Evolutionary conservation across 164 flowering plant genomes (phyloP).

Genomic region (Aristolochia californica): DNA sequence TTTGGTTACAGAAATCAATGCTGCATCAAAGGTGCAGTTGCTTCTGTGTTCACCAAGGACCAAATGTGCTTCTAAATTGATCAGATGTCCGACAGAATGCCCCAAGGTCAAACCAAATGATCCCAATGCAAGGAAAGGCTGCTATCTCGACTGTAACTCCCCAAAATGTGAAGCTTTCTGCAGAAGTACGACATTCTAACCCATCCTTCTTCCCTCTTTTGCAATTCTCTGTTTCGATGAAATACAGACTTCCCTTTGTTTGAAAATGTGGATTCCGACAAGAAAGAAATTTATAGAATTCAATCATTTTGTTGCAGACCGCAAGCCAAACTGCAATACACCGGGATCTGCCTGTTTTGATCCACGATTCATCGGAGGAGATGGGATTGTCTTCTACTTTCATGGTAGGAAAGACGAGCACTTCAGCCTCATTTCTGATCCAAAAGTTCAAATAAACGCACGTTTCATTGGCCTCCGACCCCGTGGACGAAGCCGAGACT

Average conservation of each 20-base stretch:
- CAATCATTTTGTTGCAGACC: slow-evolving; percentile 1
- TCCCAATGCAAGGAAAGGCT: slow-evolving; percentile 20
- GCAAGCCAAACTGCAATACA: slow-evolving; percentile 51
- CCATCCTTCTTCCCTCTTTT: not conserved
- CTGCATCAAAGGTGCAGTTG: slow-evolving; percentile 5
- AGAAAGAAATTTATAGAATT: not conserved
- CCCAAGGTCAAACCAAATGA: slow-evolving; percentile 16
- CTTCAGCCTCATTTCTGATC: slow-evolving; percentile 50
- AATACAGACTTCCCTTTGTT: not conserved
- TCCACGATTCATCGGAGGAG: slow-evolving; percentile 72
- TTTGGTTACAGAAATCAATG: slow-evolving; percentile 2
- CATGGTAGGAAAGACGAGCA: slow-evolving; percentile 58
- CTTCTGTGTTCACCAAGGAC: slow-evolving; percentile 11
- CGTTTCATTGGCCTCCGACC: slow-evolving; percentile 51
- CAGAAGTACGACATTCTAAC: slow-evolving; percentile 22
- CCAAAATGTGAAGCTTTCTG: slow-evolving; percentile 29
- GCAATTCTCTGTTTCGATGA: not conserved
- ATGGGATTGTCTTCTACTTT: slow-evolving; percentile 67
- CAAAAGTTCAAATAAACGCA: slow-evolving; percentile 31
- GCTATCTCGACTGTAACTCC: slow-evolving; percentile 24
- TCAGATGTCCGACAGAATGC: slow-evolving; percentile 22
- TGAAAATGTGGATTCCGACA: not conserved
- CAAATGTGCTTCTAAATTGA: slow-evolving; percentile 16
- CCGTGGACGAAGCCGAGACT: slow-evolving; percentile 51
- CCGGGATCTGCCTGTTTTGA: slow-evolving; percentile 70